These are phyloP conservation scores for Onygena corvina DNA, from an alignment of 2,329 filamentous ascomycete species.

Conservation along the genomic window DNA sequence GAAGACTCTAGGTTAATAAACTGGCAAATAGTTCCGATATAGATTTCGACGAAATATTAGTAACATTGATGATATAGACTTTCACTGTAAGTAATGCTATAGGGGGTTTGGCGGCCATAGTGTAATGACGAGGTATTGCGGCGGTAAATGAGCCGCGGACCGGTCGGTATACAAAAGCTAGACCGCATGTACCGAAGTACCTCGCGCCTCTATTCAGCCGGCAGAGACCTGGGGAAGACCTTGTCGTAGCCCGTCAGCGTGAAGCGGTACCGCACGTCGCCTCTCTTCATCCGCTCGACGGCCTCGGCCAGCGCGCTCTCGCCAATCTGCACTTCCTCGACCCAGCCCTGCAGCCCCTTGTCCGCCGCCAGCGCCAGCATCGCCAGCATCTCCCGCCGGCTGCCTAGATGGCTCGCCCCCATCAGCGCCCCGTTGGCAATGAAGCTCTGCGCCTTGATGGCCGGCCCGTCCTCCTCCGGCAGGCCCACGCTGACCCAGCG, in stretches of 20 bases:
- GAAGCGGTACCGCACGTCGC: conserved; percentile 61
- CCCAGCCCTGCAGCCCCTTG: conserved; percentile 57
- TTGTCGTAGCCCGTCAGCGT: conserved; percentile 45
- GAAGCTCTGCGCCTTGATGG: conserved; percentile 62
- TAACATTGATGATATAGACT: too few species aligned
- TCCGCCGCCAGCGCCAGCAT: conserved; percentile 62
- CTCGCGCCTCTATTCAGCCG: too few species aligned
- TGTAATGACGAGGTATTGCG: too few species aligned
- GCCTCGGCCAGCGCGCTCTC: conserved; percentile 58
- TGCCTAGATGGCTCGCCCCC: conserved; percentile 59
- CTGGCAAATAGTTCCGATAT: too few species aligned
- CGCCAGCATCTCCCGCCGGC: conserved; percentile 54
- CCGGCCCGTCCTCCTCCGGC: conserved; percentile 61
- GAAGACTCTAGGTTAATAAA: too few species aligned
- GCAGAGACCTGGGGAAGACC: too few species aligned
- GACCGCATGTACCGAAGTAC: too few species aligned
- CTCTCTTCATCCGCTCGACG: conserved; percentile 55
- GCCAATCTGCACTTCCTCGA: conserved; percentile 59
- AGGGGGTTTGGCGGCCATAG: too few species aligned
- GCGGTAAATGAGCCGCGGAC: too few species aligned
- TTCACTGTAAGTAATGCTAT: too few species aligned
- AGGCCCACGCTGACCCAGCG: conserved; percentile 69
- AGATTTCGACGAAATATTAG: too few species aligned
- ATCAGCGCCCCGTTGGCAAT: conserved; percentile 61
- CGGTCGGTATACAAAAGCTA: too few species aligned